Base-by-base conservation (phyloP, 2,329 filamentous ascomycete genomes). In the Fusarium pseudograminearum region DNA sequence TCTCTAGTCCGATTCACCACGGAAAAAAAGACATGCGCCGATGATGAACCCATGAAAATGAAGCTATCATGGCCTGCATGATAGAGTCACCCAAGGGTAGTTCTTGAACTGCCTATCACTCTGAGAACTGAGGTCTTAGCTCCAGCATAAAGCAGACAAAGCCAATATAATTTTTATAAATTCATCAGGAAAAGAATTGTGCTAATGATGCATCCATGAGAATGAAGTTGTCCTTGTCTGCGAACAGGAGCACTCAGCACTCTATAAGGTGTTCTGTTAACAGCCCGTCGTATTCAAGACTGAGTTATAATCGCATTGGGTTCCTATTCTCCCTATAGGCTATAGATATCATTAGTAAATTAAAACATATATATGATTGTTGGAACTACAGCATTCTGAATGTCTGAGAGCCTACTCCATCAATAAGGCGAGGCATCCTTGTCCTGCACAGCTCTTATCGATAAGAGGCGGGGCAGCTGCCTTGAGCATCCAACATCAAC, bases 391-490 rank as follows among this genome's bases (percentile, higher is more conserved):
- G 16, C 28, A 38, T 38, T 26, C 10, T 9, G 24, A 28, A 51
- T 28, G 24, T 9, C 20, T 3, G 47, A 51, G 22, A 20, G 15
- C 14, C 18, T 30, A 30, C 33, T 28, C 18, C 9, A 26, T 50
- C 46, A 36, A 24, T 36, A 18, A 24, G 47, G 30, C 34, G 48
- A 40, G 31, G 16, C 20, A 41, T 10, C 47, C 24, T 47, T 31
- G 53, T 38, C 31, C 15, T 50, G 31, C 31, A 55, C 24, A 56
- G 63, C 69, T 75, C 73, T 74, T 75, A 75, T 75, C 73, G 73
- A 75, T 75, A 75, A 55, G 71, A 41, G 47, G 62, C 74, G 74
- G 73, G 74, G 74, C 74, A 76, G 52, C 54, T 67, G 61, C 62
- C 65, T 60, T 45, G 54, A 56, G 40, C 40, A 62, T 41, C 45